Evolutionary conservation across 352 stramenopile species (phyloP).

Genomic region (Salisapilia sapeloensis): DNA sequence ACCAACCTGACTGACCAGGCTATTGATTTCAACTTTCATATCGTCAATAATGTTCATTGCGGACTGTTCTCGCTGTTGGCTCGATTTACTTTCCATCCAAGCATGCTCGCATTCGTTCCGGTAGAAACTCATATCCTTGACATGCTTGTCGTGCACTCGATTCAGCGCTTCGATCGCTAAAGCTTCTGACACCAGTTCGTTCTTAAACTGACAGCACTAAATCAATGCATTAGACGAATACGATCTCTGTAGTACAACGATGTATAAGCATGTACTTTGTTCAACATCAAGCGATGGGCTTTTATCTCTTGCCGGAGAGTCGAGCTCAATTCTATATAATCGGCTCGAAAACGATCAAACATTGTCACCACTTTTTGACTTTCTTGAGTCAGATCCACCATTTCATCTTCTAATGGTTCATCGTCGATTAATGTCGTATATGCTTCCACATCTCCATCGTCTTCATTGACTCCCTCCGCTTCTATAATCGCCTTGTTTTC

Average conservation of each 20-base stretch:
- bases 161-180: conserved; percentile 36
- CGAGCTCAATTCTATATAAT: conserved; percentile 40
- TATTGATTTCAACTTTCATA: conserved; percentile 35
- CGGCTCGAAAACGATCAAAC: conserved; percentile 43
- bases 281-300: conserved; percentile 30
- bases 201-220: conserved; percentile 49
- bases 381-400: too few species aligned
- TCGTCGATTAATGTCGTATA: too few species aligned
- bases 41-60: conserved; percentile 53
- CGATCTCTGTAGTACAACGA: background rate
- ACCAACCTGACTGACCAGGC: conserved; percentile 32
- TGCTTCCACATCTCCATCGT: too few species aligned
- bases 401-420: too few species aligned
- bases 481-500: too few species aligned
- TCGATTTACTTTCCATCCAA: conserved; percentile 35
- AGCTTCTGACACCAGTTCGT: conserved; percentile 34
- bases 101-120: conserved; percentile 54
- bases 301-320: conserved; percentile 30
- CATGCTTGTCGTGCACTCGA: conserved; percentile 46
- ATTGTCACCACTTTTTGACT: too few species aligned
- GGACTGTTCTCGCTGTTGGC: conserved; percentile 36
- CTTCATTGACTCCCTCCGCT: too few species aligned
- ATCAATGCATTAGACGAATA: background rate
- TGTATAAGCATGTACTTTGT: conserved; percentile 14
- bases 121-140: conserved; percentile 55